Evolutionary conservation across 176 grass and related monocot species (phyloP), one percentile per base, ranked within the genome.

Genomic region (Dendrocalamus sinicus): DNA sequence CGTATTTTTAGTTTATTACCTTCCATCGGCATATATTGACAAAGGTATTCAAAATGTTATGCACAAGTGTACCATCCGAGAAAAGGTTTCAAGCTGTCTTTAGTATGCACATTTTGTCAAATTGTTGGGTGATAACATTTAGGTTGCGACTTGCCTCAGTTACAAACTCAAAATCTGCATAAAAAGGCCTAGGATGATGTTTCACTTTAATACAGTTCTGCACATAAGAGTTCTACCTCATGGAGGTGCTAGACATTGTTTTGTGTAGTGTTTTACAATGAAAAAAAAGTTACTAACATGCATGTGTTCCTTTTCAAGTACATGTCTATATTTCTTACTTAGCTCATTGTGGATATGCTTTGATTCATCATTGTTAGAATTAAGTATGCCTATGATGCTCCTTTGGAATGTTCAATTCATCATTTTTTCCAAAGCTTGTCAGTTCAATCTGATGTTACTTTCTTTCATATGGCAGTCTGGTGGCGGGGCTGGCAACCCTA

Each of bases 401-500:
- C 14, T 52, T 71, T 88, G 51, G 35, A 79, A 69, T 58, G 23
- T 22, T 52, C 4, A 47, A 14, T 64, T 12, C 12, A 37, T 35
- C 51, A 55, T 62, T 77, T 84, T 84, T 73, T 46, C 77, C 60
- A 78, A 82, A 52, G 58, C 19, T 67, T 85, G 19, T 35, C 17
- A 30, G 62, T 78, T 24, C 23, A 89, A 79, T 83, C 37, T 84
- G 13, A 79, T 71, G 79, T 70, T 70, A 35, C 53, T 72, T 45
- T 91, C 40, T 92, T 88, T 41, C 10, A 71, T 89, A 41, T 84
- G 28, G 58, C 88, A 98, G 89, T 90, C 95, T 57, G 79, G 87
- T 79, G 89, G 93, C 17, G 91, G 88, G 40, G 83, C 83, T 89
- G 93, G 88, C 47, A 92, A 92, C 68, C 90, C 91, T 78, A 91